These are phyloP conservation scores for Kluyveromyces marxianus DNA, from an alignment of 1,139 yeast species.

Conservation along the genomic window DNA sequence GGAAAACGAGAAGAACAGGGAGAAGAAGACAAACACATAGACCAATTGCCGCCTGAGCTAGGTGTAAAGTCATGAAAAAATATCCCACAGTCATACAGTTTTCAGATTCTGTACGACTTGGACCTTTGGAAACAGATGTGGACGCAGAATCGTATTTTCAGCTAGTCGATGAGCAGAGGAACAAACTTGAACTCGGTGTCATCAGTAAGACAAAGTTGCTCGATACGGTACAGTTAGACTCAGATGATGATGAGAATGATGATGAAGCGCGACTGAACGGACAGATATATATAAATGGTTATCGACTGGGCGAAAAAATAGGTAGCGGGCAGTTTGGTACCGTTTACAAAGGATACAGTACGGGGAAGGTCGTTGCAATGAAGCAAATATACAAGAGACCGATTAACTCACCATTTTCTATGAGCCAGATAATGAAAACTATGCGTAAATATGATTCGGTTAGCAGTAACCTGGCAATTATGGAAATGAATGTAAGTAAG, in stretches of 20 bases:
- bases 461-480: constrained; percentile 19
- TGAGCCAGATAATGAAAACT: constrained; percentile 28
- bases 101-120: not conserved
- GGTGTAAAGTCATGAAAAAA: not conserved
- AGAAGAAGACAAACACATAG: too few species aligned
- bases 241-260: not conserved
- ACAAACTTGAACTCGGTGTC: constrained; percentile 1
- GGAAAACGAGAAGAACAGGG: too few species aligned
- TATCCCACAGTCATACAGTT: constrained; percentile 4
- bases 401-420: constrained; percentile 21
- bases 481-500: constrained; percentile 25
- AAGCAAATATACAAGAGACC: constrained; percentile 26
- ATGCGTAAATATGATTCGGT: constrained; percentile 18
- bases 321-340: constrained; percentile 41
- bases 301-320: constrained; percentile 18
- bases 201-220: not conserved
- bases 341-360: constrained; percentile 29
- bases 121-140: not conserved
- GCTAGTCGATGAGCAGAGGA: constrained; percentile 1
- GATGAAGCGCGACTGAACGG: not conserved
- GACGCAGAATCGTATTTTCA: constrained; percentile 3
- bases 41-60: not conserved
- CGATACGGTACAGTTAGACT: not conserved
- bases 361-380: constrained; percentile 18
- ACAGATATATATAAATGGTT: constrained; percentile 13